Evolutionary conservation across 2,329 filamentous ascomycete genomes (phyloP), one percentile per base, ranked within the genome.

Genomic region (Didymella glomerata): DNA sequence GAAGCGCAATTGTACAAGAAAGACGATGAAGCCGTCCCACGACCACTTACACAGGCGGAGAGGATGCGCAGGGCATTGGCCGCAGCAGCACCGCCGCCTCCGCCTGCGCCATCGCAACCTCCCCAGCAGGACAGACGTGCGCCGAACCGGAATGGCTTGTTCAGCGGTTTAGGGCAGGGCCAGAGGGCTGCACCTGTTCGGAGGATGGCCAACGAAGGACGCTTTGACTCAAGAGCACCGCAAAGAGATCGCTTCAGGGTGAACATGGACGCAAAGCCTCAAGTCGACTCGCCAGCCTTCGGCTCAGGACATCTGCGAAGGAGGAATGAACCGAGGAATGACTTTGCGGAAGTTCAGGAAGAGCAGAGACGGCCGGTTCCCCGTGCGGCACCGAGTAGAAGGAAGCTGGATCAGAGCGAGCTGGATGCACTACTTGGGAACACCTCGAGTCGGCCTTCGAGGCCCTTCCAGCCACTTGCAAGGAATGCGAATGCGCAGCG

Each of bases 211-310:
- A 44, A 41, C 22, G 44, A 54, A 20, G 28, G 44, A 14, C 41
- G 45, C 27, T 56, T 38, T 38, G 41, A 53, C 2, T 30, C 54
- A 48, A 36, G 61, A 20, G 41, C 57, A 13, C 40, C 61, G 5
- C 61, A 60, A 40, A 62, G 62, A 41, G 63, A 46, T 28, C 65
- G 68, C 25, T 74, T 68, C 51, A 67, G 61, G n/a, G 68, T 74
- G 48, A 74, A 73, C n/a, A 73, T 74, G 68, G 68, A 71, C 36
- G 60, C 71, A 8, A 65, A 64, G 48, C 73, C 72, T 16, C 67
- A 67, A 1, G 53, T 72, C 28, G 61, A 71, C 22, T 64, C 56
- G 30, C 72, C 71, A 30, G 61, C 64, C 42, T 76, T 75, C 47
- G 65, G 66, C 16, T 57, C 69, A 4, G 61, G 60, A 5, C 61